A percentile compares a stretch with the other conserved stretches of the same genome.
Conservation (phyloP, 495 filamentous ascomycete genomes). For the Umbilicaria muhlenbergii region DNA sequence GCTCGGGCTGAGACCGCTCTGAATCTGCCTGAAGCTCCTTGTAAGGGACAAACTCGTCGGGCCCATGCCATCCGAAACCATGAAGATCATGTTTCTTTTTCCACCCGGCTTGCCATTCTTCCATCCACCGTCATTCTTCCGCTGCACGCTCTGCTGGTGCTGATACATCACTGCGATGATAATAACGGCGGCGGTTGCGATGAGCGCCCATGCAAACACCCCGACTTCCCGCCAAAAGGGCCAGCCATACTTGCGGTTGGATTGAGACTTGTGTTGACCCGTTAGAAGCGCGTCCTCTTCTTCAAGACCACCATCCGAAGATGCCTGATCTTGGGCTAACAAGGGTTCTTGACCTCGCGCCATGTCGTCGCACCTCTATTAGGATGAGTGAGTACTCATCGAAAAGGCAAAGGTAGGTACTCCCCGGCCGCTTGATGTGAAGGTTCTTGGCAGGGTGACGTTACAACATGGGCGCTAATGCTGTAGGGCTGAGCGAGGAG, state of each 20-base stretch:
- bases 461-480: no score
- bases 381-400: no score
- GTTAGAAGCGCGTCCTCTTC: constrained; percentile 55
- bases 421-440: no score
- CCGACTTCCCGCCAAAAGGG: constrained; percentile 51
- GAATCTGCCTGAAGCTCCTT: constrained; percentile 60
- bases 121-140: constrained; percentile 10
- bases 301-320: constrained; percentile 30
- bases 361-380: constrained; percentile 12
- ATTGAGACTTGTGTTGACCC: constrained; percentile 29
- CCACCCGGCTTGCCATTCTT: constrained; percentile 38
- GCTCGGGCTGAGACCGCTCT: constrained; percentile 47
- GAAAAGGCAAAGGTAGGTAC: no score
- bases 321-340: constrained; percentile 21
- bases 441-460: no score
- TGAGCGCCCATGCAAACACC: constrained; percentile 70
- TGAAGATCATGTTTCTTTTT: constrained; percentile 90
- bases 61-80: constrained; percentile 98
- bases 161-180: constrained; percentile 61
- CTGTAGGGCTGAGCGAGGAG: no score
- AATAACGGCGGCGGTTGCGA: constrained; percentile 70
- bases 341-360: constrained; percentile 27
- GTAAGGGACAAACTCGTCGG: constrained; percentile 79
- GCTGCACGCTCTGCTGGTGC: constrained; percentile 34
- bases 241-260: constrained; percentile 22